These are phyloP conservation scores for Patellaria atrata DNA, from an alignment of 495 filamentous ascomycete genomes.

Conservation along the genomic window DNA sequence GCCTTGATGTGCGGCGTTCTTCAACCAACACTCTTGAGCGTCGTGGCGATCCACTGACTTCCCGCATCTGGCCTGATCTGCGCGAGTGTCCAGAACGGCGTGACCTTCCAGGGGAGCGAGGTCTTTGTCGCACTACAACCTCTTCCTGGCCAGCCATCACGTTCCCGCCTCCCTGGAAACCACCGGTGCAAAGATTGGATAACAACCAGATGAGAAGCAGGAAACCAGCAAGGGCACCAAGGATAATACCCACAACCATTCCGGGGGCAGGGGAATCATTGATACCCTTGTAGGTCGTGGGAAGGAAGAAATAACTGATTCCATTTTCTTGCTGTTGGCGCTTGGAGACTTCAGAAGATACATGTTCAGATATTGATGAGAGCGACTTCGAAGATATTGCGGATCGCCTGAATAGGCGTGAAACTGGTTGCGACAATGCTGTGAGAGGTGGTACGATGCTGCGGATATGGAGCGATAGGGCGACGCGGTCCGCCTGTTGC, in stretches of 20 bases:
- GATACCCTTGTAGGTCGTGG: conserved; percentile 51
- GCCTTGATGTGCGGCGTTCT: conserved; percentile 14
- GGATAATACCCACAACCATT: conserved; percentile 66
- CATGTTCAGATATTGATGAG: no score
- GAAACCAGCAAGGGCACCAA: conserved; percentile 75
- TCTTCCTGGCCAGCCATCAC: conserved; percentile 17
- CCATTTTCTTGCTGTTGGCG: no score
- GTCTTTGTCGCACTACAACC: conserved; percentile 10
- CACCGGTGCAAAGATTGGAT: conserved; percentile 25
- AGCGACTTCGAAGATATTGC: no score
- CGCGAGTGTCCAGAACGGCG: conserved; percentile 13
- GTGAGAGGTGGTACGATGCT: no score
- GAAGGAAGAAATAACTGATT: no score
- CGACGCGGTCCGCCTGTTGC: no score
- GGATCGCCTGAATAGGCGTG: no score
- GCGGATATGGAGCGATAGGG: no score
- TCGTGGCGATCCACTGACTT: conserved; percentile 20
- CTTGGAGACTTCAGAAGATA: no score
- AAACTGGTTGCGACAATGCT: no score
- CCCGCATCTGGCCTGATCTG: conserved; percentile 23
- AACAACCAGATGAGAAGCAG: conserved; percentile 61
- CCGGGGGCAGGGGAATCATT: conserved; percentile 48
- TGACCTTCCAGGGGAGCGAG: conserved; percentile 6
- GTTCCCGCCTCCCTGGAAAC: conserved; percentile 5
- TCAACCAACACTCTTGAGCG: conserved; percentile 15